A percentile compares a stretch with the other conserved stretches of the same genome.
phyloP scores from a whole-genome alignment of 2,329 filamentous ascomycete genomes.

The Phialocephala subalpina region DNA sequence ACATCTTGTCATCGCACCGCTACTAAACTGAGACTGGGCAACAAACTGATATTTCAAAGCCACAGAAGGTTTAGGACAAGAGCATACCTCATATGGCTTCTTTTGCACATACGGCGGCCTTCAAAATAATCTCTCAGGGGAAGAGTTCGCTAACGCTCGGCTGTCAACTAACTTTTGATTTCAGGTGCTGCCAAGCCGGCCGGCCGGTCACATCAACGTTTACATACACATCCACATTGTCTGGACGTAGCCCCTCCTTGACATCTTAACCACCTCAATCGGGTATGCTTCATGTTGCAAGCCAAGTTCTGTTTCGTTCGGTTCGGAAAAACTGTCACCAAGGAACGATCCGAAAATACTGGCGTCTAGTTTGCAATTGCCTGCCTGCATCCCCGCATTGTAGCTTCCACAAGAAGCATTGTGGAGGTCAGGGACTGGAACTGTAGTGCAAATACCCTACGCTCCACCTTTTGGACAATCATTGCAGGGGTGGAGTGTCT shows the following conservation, averaged over 20 bases:
- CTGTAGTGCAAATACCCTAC: background rate
- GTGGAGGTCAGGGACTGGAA: too few species aligned
- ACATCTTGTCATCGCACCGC: too few species aligned
- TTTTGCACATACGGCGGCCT: too few species aligned
- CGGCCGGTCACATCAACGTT: background rate
- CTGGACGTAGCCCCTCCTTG: background rate
- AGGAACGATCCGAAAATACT: background rate
- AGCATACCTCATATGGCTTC: too few species aligned
- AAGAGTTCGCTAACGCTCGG: background rate
- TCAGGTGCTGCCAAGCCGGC: background rate
- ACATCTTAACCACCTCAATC: background rate
- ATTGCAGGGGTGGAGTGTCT: too few species aligned
- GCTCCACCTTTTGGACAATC: too few species aligned
- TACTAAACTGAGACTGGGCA: too few species aligned
- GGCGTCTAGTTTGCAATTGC: background rate
- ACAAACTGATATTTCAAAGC: too few species aligned
- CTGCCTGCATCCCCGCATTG: background rate
- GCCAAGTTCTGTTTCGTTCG: background rate
- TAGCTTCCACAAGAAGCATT: too few species aligned
- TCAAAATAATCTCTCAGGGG: too few species aligned
- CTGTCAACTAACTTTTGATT: too few species aligned
- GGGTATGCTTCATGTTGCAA: background rate
- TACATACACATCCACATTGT: background rate
- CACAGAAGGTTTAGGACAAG: too few species aligned
- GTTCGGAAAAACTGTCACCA: background rate